Evolutionary conservation across 176 grass and related monocot species (phyloP).

Genomic region (Zoysia pacifica): DNA sequence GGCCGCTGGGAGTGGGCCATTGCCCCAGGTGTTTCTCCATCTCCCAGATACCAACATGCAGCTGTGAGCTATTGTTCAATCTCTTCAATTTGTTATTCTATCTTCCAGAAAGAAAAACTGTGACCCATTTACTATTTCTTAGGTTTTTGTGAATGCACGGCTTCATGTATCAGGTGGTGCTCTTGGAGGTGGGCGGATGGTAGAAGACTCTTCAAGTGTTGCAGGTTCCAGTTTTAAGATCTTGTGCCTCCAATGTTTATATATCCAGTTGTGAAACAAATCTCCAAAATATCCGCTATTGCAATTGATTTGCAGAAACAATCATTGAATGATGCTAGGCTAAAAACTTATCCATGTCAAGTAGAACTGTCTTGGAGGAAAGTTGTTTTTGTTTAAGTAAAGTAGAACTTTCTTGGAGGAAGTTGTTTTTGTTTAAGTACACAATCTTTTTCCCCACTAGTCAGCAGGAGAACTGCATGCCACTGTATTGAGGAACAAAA

Average conservation of each 20-base stretch:
- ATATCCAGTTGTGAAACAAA: slow-evolving; percentile 20
- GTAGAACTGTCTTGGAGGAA: slow-evolving; percentile 12
- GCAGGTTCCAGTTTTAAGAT: slow-evolving; percentile 65
- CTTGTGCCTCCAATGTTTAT: slow-evolving; percentile 9
- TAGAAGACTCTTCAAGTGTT: slow-evolving; percentile 98
- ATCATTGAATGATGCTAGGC: slow-evolving; percentile 15
- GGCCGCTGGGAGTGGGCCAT: slow-evolving; percentile 99
- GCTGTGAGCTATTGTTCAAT: slow-evolving; percentile 62
- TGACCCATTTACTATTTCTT: slow-evolving; percentile 18
- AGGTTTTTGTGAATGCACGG: slow-evolving; percentile 99
- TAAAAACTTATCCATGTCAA: slow-evolving; percentile 2
- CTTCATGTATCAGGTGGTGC: slow-evolving; percentile 99
- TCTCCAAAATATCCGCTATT: not conserved
- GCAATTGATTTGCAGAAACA: not conserved
- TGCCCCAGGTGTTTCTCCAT: slow-evolving; percentile 98
- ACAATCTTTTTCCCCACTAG: not conserved
- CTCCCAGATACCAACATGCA: slow-evolving; percentile 99
- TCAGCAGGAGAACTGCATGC: not conserved
- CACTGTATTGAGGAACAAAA: not conserved
- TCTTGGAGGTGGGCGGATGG: slow-evolving; percentile 99
- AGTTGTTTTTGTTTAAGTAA: not conserved
- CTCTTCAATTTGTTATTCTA: not conserved
- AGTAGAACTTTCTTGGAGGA: too few relatives aligned
- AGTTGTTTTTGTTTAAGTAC: not conserved
- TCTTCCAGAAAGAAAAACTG: not conserved